These are phyloP conservation scores for Trichoderma guizhouense DNA, from an alignment of 2,329 filamentous ascomycete genomes.

Conservation along the genomic window DNA sequence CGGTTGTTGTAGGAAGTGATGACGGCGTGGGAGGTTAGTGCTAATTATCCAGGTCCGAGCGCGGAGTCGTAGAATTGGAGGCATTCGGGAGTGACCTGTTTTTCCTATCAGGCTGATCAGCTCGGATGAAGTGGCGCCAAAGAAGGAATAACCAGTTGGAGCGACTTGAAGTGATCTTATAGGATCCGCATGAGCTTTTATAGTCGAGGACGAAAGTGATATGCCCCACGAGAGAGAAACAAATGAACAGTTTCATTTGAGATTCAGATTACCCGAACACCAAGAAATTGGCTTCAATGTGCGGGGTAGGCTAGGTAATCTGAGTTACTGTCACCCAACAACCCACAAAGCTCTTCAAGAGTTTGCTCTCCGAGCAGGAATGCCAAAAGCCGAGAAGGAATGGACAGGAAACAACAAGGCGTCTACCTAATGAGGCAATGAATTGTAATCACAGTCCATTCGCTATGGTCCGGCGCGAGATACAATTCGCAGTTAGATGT, in stretches of 20 bases:
- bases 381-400: background rate
- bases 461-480: background rate
- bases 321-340: background rate
- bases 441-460: background rate
- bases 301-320: background rate
- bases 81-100: background rate
- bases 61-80: background rate
- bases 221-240: background rate
- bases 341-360: background rate
- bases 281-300: background rate
- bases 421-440: background rate
- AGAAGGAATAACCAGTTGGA: background rate
- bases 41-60: background rate
- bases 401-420: background rate
- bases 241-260: background rate
- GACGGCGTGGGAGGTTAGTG: background rate
- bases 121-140: background rate
- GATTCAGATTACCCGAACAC: background rate
- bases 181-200: background rate
- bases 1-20: background rate
- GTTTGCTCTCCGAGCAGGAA: background rate
- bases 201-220: background rate
- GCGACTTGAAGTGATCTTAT: background rate
- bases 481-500: background rate
- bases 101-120: background rate